These are phyloP conservation scores for Acacia melanoxylon DNA, from an alignment of 306 rosid species.

Conservation along the genomic window DNA sequence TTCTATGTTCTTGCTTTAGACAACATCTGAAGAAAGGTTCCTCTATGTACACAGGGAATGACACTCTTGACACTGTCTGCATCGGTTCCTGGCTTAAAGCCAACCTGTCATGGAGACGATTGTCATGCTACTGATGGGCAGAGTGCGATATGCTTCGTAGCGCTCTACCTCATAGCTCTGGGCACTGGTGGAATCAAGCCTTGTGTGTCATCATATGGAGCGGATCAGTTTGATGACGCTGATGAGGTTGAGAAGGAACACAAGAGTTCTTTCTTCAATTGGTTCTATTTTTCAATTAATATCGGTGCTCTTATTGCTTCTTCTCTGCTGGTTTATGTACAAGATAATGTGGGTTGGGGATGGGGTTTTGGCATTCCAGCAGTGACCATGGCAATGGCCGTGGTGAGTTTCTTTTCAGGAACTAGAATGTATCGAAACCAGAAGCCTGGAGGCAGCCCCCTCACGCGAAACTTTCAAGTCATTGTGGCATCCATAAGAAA, in stretches of 20 bases:
- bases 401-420: constrained; percentile 63
- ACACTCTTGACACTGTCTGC: constrained; percentile 70
- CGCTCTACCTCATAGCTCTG: constrained; percentile 65
- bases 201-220: constrained; percentile 72
- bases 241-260: constrained; percentile 58
- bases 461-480: constrained; percentile 62
- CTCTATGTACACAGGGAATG: constrained; percentile 57
- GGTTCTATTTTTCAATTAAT: constrained; percentile 71
- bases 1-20: constrained; percentile 14
- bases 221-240: constrained; percentile 74
- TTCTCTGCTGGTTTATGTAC: constrained; percentile 66
- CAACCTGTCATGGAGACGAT: constrained; percentile 47
- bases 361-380: constrained; percentile 73
- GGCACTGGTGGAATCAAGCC: constrained; percentile 81
- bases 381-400: constrained; percentile 63
- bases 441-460: constrained; percentile 69
- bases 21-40: background rate
- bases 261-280: constrained; percentile 71
- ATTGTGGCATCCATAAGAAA: constrained; percentile 60
- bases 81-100: constrained; percentile 55
- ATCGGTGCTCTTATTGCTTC: constrained; percentile 63
- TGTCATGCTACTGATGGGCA: constrained; percentile 53
- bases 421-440: constrained; percentile 56
- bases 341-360: constrained; percentile 58
- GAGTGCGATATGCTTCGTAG: constrained; percentile 45